Conservation (phyloP, 139 green algal species). For the Picochlorum costavermella region DNA sequence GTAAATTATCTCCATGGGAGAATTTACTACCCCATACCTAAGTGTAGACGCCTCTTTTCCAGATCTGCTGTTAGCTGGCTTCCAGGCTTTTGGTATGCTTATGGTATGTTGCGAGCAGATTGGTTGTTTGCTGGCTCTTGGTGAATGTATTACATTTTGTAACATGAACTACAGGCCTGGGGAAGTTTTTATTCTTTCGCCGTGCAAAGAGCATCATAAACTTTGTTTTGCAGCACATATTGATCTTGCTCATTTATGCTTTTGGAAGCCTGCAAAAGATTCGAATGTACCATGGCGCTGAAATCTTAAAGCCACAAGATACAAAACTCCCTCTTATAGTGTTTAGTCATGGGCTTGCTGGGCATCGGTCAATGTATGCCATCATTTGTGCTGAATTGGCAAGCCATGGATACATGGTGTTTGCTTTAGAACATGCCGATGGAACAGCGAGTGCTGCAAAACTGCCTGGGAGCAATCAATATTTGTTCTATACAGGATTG, state of each 20-base stretch:
- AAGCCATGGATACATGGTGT: constrained; percentile 48
- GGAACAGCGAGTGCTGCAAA: constrained; percentile 30
- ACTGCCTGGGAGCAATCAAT: constrained; percentile 21
- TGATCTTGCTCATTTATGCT: no score
- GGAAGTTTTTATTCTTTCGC: not conserved
- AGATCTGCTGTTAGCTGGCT: not conserved
- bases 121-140: not conserved
- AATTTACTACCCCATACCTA: no score
- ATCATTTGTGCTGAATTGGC: constrained; percentile 51
- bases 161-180: not conserved
- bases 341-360: constrained; percentile 48
- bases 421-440: constrained; percentile 61
- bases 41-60: no score
- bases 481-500: constrained; percentile 16
- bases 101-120: not conserved
- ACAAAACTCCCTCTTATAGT: constrained; percentile 26
- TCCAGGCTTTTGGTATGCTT: not conserved
- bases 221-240: no score
- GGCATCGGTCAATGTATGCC: constrained; percentile 48
- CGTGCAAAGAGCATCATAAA: not conserved
- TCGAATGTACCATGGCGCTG: no score
- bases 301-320: constrained; percentile 16
- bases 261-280: no score
- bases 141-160: not conserved
- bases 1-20: no score